These are phyloP conservation scores for Lachancea cidri DNA, from an alignment of 805 yeast species.

Conservation along the genomic window DNA sequence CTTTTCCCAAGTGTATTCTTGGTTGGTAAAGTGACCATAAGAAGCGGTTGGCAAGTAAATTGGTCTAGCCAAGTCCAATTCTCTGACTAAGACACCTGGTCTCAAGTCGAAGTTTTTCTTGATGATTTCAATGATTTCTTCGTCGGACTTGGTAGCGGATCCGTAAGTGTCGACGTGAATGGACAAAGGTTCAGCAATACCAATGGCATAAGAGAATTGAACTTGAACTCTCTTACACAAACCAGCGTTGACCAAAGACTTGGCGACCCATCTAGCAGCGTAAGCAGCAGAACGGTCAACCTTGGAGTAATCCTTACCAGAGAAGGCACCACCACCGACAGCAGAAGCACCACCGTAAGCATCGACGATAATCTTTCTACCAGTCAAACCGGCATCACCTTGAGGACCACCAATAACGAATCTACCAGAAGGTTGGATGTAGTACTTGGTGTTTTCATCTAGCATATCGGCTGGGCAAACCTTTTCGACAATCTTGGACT, in stretches of 20 bases:
- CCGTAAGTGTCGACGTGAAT: conserved; percentile 98
- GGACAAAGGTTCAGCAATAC: conserved; percentile 99
- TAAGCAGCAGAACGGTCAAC: conserved; percentile 99
- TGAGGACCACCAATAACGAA: conserved; percentile 99
- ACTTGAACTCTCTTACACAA: conserved; percentile 96
- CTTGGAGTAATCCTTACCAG: conserved; percentile 99
- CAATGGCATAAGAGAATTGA: conserved; percentile 98
- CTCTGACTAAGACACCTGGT: conserved; percentile 98
- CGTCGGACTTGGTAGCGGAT: conserved; percentile 85
- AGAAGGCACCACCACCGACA: conserved; percentile 99
- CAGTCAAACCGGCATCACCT: conserved; percentile 99
- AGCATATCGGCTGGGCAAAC: conserved; percentile 87
- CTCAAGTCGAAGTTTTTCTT: conserved; percentile 95
- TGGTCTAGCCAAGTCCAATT: conserved; percentile 97
- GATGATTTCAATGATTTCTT: conserved; percentile 86
- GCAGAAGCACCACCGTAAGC: conserved; percentile 99
- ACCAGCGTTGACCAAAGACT: conserved; percentile 91
- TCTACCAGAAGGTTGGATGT: conserved; percentile 99
- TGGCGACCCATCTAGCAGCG: conserved; percentile 99
- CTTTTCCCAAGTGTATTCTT: conserved; percentile 97
- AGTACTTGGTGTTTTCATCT: conserved; percentile 93
- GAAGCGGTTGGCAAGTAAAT: conserved; percentile 98
- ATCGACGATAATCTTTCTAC: conserved; percentile 98
- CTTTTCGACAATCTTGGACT: conserved; percentile 78
- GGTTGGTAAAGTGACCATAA: conserved; percentile 99